These are phyloP conservation scores for Yamadazyma nakazawae DNA, from an alignment of 805 yeast genomes.

Conservation along the genomic window DNA sequence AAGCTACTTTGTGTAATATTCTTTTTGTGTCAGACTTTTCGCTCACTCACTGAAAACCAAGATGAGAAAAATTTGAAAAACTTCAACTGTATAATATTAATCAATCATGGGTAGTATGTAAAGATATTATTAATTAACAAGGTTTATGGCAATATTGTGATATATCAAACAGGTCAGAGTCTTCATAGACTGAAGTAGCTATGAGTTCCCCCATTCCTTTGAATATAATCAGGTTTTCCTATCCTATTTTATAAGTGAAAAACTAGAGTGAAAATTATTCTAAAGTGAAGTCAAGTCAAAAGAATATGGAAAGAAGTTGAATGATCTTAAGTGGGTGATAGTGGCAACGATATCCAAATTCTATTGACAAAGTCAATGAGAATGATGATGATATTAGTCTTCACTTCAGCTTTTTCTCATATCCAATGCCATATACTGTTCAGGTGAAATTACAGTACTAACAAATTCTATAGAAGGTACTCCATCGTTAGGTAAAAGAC, in stretches of 20 bases:
- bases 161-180: not conserved
- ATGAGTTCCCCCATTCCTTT: not conserved
- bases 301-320: too few relatives aligned
- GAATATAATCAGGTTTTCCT: not conserved
- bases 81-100: constrained; percentile 16
- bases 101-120: constrained; percentile 76
- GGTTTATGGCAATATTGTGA: not conserved
- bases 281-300: too few relatives aligned
- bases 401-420: too few relatives aligned
- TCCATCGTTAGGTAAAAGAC: constrained; percentile 99
- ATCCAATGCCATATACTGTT: not conserved
- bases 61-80: constrained; percentile 9
- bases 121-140: constrained; percentile 11
- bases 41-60: constrained; percentile 5
- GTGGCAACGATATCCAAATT: too few relatives aligned
- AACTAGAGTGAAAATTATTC: too few relatives aligned
- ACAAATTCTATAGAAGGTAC: constrained; percentile 74
- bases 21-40: not conserved
- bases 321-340: too few relatives aligned
- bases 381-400: too few relatives aligned
- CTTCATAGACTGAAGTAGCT: not conserved
- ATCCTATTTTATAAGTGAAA: too few relatives aligned
- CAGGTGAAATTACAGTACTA: constrained; percentile 9
- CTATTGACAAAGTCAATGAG: too few relatives aligned
- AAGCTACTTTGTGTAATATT: constrained; percentile 4